phyloP scores from a whole-genome alignment of 2,329 filamentous ascomycete genomes.

The Parastagonospora nodorum region DNA sequence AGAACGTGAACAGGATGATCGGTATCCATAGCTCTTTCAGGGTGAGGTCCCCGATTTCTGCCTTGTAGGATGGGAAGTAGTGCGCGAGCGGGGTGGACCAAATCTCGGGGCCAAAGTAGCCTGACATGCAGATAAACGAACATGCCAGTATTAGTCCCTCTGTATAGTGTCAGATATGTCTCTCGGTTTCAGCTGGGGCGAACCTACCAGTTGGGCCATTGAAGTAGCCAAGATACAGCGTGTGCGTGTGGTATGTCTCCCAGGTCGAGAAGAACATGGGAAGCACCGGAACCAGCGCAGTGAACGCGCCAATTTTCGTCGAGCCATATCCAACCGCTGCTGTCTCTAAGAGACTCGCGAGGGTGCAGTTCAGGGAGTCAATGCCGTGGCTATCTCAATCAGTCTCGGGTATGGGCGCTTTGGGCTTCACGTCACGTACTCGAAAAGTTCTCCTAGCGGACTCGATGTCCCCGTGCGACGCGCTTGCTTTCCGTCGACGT shows the following conservation, averaged over 20 bases:
- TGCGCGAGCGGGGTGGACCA: slow-evolving; percentile 79
- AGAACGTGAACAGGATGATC: slow-evolving; percentile 53
- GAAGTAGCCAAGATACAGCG: slow-evolving; percentile 87
- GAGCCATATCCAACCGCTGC: slow-evolving; percentile 91
- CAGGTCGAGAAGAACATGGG: slow-evolving; percentile 97
- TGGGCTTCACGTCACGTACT: slow-evolving; percentile 57
- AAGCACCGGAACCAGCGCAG: slow-evolving; percentile 85
- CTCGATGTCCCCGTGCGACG: slow-evolving; percentile 93
- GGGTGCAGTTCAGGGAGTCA: slow-evolving; percentile 95
- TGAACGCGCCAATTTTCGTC: slow-evolving; percentile 84
- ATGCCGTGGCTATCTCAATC: slow-evolving; percentile 74
- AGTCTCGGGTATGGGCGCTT: slow-evolving; percentile 29
- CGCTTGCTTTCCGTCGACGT: slow-evolving; percentile 97
- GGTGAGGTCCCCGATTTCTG: slow-evolving; percentile 72
- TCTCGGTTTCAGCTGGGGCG: not conserved
- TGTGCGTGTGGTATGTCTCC: slow-evolving; percentile 8
- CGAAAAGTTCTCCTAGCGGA: slow-evolving; percentile 93
- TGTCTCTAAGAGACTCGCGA: slow-evolving; percentile 87
- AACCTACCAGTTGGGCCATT: slow-evolving; percentile 79
- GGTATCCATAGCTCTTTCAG: slow-evolving; percentile 88
- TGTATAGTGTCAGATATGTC: slow-evolving; percentile 20
- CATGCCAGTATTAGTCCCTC: slow-evolving; percentile 92
- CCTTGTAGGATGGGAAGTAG: slow-evolving; percentile 43
- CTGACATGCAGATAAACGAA: slow-evolving; percentile 81
- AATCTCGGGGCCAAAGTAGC: slow-evolving; percentile 84